A percentile compares a stretch with the other conserved stretches of the same genome.
phyloP scores from a whole-genome alignment of 2,329 filamentous ascomycete genomes.

The Exophiala oligosperma region DNA sequence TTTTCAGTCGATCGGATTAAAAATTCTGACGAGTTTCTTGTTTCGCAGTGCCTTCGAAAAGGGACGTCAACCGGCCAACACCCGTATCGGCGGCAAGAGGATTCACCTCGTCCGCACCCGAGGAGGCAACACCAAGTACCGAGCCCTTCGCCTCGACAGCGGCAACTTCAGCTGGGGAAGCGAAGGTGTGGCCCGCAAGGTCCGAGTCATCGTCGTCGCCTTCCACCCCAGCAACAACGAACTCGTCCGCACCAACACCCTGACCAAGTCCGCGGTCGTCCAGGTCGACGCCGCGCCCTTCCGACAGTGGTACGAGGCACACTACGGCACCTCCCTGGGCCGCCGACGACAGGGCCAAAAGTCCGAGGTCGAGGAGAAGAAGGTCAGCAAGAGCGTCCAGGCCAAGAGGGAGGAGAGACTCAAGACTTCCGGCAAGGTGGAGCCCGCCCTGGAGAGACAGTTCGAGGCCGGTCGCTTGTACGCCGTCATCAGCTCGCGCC shows the following conservation, averaged over 20 bases:
- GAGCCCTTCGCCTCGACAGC: constrained; percentile 95
- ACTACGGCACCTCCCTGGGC: constrained; percentile 91
- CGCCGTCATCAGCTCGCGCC: constrained; percentile 88
- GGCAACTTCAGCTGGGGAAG: constrained; percentile 99
- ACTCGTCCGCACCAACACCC: constrained; percentile 99
- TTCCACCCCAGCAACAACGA: constrained; percentile 99
- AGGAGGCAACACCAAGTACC: constrained; percentile 99
- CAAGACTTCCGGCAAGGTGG: constrained; percentile 86
- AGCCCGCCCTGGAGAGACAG: constrained; percentile 90
- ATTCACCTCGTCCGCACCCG: constrained; percentile 96
- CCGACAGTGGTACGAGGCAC: constrained; percentile 99
- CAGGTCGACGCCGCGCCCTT: constrained; percentile 98
- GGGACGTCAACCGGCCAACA: constrained; percentile 98
- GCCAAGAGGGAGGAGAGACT: constrained; percentile 93
- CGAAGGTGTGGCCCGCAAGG: constrained; percentile 97
- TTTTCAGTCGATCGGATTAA: not conserved
- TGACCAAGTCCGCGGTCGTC: constrained; percentile 98
- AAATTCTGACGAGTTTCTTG: constrained; percentile 32
- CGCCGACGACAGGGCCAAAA: constrained; percentile 85
- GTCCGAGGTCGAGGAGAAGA: constrained; percentile 61
- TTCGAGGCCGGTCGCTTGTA: constrained; percentile 99
- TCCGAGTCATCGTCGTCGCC: constrained; percentile 95
- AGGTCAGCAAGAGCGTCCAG: constrained; percentile 95
- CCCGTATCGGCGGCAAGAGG: constrained; percentile 96
- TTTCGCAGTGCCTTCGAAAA: constrained; percentile 98